These are phyloP conservation scores for Metschnikowia corniflorae DNA, from an alignment of 805 yeast species.

Conservation along the genomic window DNA sequence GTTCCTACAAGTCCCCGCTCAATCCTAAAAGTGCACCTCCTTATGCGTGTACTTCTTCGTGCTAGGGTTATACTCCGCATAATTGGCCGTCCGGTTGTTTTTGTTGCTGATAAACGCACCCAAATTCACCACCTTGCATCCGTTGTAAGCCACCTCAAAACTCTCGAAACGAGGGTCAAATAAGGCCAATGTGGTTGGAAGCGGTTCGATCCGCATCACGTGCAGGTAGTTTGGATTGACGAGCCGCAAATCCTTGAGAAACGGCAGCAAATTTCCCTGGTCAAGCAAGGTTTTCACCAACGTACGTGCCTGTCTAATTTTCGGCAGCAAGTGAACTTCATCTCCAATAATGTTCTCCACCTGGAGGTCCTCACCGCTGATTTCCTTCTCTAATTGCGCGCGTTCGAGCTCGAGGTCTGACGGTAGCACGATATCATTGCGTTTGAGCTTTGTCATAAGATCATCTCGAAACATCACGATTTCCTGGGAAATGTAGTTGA, in stretches of 20 bases:
- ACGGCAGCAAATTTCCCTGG: conserved; percentile 88
- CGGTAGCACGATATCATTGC: conserved; percentile 62
- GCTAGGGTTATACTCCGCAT: conserved; percentile 70
- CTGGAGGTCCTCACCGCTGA: conserved; percentile 21
- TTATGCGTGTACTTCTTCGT: conserved; percentile 48
- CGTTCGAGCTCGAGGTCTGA: conserved; percentile 30
- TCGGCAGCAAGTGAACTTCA: conserved; percentile 36
- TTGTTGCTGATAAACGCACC: conserved; percentile 43
- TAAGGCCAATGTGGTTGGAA: conserved; percentile 64
- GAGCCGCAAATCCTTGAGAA: conserved; percentile 56
- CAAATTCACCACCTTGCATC: conserved; percentile 75
- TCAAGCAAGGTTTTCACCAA: conserved; percentile 77
- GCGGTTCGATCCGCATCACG: conserved; percentile 65
- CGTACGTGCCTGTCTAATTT: conserved; percentile 59
- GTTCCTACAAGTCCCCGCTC: not conserved
- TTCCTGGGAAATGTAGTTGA: conserved; percentile 82
- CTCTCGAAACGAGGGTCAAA: conserved; percentile 68
- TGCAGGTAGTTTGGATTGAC: conserved; percentile 69
- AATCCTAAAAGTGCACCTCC: conserved; percentile 26
- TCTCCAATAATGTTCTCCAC: conserved; percentile 19
- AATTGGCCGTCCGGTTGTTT: conserved; percentile 45
- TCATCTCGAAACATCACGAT: conserved; percentile 73
- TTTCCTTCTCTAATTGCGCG: conserved; percentile 20
- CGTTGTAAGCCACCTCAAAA: conserved; percentile 75
- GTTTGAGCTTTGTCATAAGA: conserved; percentile 61